Conservation (phyloP, 192 early-diverging fungal species). For the Umbelopsis sp. region DNA sequence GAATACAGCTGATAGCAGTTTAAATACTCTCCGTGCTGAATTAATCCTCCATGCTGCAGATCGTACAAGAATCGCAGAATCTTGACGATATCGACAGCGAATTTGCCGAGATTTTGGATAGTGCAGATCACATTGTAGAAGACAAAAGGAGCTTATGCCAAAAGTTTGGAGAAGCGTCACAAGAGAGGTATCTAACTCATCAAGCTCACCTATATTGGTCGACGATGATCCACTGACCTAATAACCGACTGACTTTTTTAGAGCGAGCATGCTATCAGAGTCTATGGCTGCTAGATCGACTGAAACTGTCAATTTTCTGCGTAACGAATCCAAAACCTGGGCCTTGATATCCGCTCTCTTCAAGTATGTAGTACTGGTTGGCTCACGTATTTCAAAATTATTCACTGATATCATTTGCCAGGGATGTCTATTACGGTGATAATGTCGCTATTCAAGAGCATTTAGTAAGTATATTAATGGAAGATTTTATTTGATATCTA, state of each 20-base stretch:
- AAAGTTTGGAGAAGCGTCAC: neutral
- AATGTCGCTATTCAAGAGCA: neutral
- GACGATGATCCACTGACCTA: neutral
- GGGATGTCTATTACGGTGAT: neutral
- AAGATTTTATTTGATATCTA: neutral
- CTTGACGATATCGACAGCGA: conserved; percentile 14
- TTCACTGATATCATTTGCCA: neutral
- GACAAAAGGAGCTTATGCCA: neutral
- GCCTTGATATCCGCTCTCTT: neutral
- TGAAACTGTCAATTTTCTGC: neutral
- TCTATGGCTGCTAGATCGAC: neutral
- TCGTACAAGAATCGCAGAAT: neutral
- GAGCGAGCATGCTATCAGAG: neutral
- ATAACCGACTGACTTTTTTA: neutral
- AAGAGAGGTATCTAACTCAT: neutral
- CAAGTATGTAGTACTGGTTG: neutral
- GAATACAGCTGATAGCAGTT: neutral
- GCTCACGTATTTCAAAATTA: neutral
- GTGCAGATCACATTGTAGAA: neutral
- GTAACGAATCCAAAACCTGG: neutral
- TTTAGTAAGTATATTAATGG: neutral
- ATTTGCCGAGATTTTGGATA: conserved; percentile 9
- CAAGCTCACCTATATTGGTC: neutral
- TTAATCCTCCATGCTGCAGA: neutral
- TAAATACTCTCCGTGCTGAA: neutral